Evolutionary conservation across 2,329 filamentous ascomycete species (phyloP).

Genomic region (Monascus ruber): DNA sequence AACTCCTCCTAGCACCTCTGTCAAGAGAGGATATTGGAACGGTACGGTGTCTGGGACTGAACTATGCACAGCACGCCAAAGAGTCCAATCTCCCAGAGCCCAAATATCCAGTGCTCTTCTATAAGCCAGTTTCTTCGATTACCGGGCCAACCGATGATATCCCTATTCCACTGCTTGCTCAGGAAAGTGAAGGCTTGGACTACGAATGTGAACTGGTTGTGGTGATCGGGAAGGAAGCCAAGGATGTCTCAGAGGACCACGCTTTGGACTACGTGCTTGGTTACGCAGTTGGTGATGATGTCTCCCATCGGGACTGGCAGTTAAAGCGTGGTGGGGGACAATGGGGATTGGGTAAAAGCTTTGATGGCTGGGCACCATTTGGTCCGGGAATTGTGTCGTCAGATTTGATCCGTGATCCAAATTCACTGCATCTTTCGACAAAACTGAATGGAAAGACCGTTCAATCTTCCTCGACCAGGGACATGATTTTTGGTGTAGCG

Average conservation of each 20-base stretch:
- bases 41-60: slow-evolving; percentile 58
- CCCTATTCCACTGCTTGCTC: slow-evolving; percentile 53
- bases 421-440: slow-evolving; percentile 33
- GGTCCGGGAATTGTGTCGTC: slow-evolving; percentile 59
- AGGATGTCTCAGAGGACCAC: slow-evolving; percentile 51
- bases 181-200: slow-evolving; percentile 56
- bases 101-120: slow-evolving; percentile 61
- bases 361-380: slow-evolving; percentile 64
- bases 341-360: slow-evolving; percentile 62
- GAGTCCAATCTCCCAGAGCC: slow-evolving; percentile 60
- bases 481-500: slow-evolving; percentile 39
- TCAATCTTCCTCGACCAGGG: slow-evolving; percentile 39
- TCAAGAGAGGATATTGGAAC: slow-evolving; percentile 52
- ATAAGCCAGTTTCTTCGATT: slow-evolving; percentile 58
- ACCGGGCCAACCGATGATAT: slow-evolving; percentile 55
- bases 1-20: slow-evolving; percentile 50
- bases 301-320: slow-evolving; percentile 72
- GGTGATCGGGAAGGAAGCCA: slow-evolving; percentile 57
- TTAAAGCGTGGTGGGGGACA: slow-evolving; percentile 56
- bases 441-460: slow-evolving; percentile 38
- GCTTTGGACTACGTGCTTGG: slow-evolving; percentile 65
- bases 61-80: slow-evolving; percentile 61
- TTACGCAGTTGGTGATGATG: slow-evolving; percentile 65
- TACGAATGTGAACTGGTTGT: slow-evolving; percentile 72
- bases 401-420: slow-evolving; percentile 34